Percentiles rank a stretch among this genome's conserved stretches.
Evolutionary conservation across 768 basidiomycete genomes (phyloP).

Genomic region (Amanita pseudoporphyria): DNA sequence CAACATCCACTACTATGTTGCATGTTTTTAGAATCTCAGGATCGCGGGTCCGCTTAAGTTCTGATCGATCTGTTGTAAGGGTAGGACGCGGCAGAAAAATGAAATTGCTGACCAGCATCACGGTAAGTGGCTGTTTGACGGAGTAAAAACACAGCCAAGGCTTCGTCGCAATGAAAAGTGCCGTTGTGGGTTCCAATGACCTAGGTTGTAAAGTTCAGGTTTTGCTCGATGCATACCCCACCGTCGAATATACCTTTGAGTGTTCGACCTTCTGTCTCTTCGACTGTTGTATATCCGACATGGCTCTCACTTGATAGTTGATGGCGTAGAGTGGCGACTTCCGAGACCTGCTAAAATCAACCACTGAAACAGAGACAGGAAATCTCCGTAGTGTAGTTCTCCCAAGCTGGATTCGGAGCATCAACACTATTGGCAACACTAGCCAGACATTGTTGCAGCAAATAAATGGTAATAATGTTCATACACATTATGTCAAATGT

Average conservation of each 20-base stretch:
- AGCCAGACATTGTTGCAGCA: no score
- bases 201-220: slow-evolving; percentile 25
- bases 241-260: slow-evolving; percentile 21
- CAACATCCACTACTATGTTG: slow-evolving; percentile 95
- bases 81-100: not conserved
- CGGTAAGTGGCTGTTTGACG: slow-evolving; percentile 67
- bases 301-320: slow-evolving; percentile 14
- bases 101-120: slow-evolving; percentile 48
- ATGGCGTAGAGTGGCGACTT: slow-evolving; percentile 11
- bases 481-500: not conserved
- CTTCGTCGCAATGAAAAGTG: slow-evolving; percentile 96
- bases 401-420: no score
- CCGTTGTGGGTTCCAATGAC: slow-evolving; percentile 92
- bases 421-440: no score
- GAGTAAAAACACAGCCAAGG: slow-evolving; percentile 85
- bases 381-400: no score
- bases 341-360: not conserved
- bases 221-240: not conserved
- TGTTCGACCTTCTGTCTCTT: slow-evolving; percentile 35
- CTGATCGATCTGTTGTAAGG: slow-evolving; percentile 20
- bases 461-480: not conserved
- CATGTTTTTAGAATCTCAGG: slow-evolving; percentile 64
- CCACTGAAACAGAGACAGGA: not conserved
- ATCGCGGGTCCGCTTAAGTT: slow-evolving; percentile 66
- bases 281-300: slow-evolving; percentile 10